Evolutionary conservation across 192 early-diverging fungal genomes (phyloP), one percentile per base, ranked within the genome.

Genomic region (Backusella circina): DNA sequence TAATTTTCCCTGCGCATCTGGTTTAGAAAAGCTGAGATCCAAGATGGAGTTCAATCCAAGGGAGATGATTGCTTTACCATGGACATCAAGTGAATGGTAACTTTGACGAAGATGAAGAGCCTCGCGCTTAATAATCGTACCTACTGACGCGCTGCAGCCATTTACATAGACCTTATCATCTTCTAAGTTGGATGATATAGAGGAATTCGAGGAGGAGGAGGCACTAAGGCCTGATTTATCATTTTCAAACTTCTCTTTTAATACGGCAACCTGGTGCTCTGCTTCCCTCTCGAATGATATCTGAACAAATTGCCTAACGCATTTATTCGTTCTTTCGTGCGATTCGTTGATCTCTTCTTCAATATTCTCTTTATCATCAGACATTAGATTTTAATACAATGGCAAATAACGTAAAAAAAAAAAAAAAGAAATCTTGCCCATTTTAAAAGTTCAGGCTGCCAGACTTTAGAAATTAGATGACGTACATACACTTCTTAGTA

Each of bases 301-400:
- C 37, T 68, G 67, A 68, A 68, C 37, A 38, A 28, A 68, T 26
- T 68, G 67, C 2, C 5, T 21, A 39, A 68, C 37, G 12, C 37
- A 23, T 38, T 68, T 5, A 68, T 68, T 68, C 13, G 13, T 66
- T 16, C 65, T 66, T 66, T 66, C 15, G 8, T 5, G 12, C 12
- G 2, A 66, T 66, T 16, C 9, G 5, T 39, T 68, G 9, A 28
- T 68, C 2, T 41, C 67, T 68, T 68, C n/a, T 23, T 39, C 67
- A 68, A 41, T 39, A 68, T 26, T 68, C 21, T 68, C 66, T 41
- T 68, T 68, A 68, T 41, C 67, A 5, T 38, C 21, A 67, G 36
- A 37, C 66, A 39, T 67, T 67, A 39, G 36, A 39, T 67, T 66
- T 66, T 66, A 31, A 64, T 64, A 31, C 57, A 64, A 64, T 64